Evolutionary conservation across 163 green algal species (phyloP).

Genomic region (Chloroidium sp.): DNA sequence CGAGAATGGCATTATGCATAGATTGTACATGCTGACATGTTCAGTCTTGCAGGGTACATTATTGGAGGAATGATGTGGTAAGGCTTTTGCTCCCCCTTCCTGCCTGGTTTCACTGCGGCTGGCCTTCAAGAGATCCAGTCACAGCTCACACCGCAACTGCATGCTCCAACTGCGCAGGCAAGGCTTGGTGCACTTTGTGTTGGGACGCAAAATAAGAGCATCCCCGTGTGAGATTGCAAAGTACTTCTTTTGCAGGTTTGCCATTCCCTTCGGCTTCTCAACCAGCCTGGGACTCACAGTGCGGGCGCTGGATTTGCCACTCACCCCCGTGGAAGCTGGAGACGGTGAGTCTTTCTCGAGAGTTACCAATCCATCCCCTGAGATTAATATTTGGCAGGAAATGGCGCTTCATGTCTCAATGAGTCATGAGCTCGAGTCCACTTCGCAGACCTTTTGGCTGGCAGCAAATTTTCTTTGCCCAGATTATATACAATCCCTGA

Average conservation of each 20-base stretch:
- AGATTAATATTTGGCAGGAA: no score
- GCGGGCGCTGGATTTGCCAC: slow-evolving; percentile 16
- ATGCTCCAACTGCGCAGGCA: neutral
- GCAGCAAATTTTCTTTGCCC: neutral
- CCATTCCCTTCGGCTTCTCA: slow-evolving; percentile 16
- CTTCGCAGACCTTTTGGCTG: neutral
- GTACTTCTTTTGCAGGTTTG: slow-evolving; percentile 12
- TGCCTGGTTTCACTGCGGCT: slow-evolving; percentile 59
- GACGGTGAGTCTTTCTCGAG: slow-evolving; percentile 6
- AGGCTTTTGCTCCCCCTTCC: neutral
- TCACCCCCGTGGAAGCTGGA: slow-evolving; percentile 21
- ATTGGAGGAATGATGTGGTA: slow-evolving; percentile 14
- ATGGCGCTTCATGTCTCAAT: no score
- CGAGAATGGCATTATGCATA: no score
- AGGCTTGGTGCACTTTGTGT: slow-evolving; percentile 28
- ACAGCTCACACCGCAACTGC: neutral
- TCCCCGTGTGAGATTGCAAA: slow-evolving; percentile 17
- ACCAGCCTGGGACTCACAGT: slow-evolving; percentile 18
- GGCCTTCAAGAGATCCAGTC: neutral
- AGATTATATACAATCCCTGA: neutral
- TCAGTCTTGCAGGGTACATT: slow-evolving; percentile 3
- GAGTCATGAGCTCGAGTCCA: neutral
- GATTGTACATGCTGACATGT: no score
- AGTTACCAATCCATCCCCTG: no score
- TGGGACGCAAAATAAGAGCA: slow-evolving; percentile 91